Evolutionary conservation across 768 basidiomycete genomes (phyloP).

Genomic region (Suillus variegatus): DNA sequence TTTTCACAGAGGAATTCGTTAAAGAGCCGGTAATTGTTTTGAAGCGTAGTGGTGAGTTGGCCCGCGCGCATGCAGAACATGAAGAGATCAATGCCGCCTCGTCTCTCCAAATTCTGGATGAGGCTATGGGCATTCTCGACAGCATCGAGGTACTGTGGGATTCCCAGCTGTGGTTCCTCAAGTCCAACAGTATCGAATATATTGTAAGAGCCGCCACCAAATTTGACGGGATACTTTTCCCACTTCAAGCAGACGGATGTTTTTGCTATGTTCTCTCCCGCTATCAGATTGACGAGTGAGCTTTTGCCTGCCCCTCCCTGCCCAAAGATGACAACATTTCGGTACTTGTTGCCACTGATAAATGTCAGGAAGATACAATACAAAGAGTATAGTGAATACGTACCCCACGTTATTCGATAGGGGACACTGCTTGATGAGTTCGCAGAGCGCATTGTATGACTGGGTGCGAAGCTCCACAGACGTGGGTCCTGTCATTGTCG

Average conservation of each 20-base stretch:
- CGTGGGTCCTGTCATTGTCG: constrained; percentile 8
- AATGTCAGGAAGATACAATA: not conserved
- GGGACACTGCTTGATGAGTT: constrained; percentile 33
- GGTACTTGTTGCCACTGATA: constrained; percentile 9
- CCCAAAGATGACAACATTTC: constrained; percentile 41
- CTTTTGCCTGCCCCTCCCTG: constrained; percentile 38
- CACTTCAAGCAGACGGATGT: constrained; percentile 28
- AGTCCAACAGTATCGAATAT: no score
- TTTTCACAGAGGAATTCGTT: constrained; percentile 38
- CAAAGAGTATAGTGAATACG: not conserved
- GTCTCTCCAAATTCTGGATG: constrained; percentile 31
- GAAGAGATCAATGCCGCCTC: constrained; percentile 40
- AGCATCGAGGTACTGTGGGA: constrained; percentile 24
- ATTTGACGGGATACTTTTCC: constrained; percentile 24
- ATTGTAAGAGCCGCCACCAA: constrained; percentile 21
- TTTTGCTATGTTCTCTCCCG: constrained; percentile 21
- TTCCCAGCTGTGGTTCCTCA: constrained; percentile 27
- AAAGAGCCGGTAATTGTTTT: constrained; percentile 42
- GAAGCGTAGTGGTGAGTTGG: constrained; percentile 34
- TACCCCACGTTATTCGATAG: constrained; percentile 20
- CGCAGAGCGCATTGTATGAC: constrained; percentile 41
- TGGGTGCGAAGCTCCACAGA: constrained; percentile 9
- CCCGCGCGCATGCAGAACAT: constrained; percentile 39
- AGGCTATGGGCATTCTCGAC: constrained; percentile 32
- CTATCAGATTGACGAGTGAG: constrained; percentile 33